Base-by-base conservation (phyloP, 1,284 basidiomycete species). In the Sporisorium reilianum region DNA sequence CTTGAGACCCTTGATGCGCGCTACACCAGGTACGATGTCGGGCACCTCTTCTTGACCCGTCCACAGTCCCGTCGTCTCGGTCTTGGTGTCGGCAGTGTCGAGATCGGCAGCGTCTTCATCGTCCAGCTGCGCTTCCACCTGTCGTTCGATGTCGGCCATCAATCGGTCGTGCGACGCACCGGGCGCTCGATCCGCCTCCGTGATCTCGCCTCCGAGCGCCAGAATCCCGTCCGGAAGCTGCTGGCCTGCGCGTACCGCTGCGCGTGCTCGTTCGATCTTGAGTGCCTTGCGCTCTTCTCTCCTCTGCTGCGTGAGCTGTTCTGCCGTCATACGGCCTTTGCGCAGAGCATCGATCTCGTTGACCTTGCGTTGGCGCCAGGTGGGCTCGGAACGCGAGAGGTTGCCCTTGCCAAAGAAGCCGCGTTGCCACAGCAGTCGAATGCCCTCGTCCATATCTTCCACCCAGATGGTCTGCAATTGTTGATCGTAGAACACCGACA, bases 351-450 rank as follows among this genome's bases (percentile, higher is more conserved):
- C 64, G 22, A 85, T 85, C 77, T 75, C 79, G 38, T 74, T 84
- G 64, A 85, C 84, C 77, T 73, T 84, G 61, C 55, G 85, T 79
- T 57, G 85, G 73, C 63, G 51, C 97, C 96, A 99, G 51, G 90
- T 94, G 1, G 96, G 96, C 85, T 99, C 97, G 85, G 93, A 96
- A 57, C 97, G 87, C 38, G 93, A 95, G 51, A 99, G 87, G 80
- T 92, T 92, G 1, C 97, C 97, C 85, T 99, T 99, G 22, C 97
- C 96, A 84, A 98, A 99, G 87, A 98, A 98, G 0, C 97, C 96
- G 63, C 92, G 87, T 46, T 89, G 88, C 93, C 97, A 99, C 26
- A 99, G 88, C 1, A 91, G 42, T 40, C 64, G n/a, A 38, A 69
- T 42, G 5, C 77, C 77, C 34, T 73, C 50, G 10, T 77, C 77